Base-by-base conservation (phyloP, 179 eudicot genomes). In the Sideroxylon spinosum region DNA sequence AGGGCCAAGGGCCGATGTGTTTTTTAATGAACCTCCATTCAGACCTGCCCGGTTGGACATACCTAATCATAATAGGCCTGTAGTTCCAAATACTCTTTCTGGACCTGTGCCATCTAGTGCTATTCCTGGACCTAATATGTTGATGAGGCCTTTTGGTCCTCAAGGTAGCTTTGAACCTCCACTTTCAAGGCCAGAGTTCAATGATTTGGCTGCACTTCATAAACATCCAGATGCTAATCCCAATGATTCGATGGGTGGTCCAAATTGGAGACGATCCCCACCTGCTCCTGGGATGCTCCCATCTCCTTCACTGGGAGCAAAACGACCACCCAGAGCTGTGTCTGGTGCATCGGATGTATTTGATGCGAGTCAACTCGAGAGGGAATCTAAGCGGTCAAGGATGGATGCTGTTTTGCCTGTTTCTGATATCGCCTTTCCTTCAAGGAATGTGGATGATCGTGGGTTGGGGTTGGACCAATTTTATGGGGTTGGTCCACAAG, bases 311-410 rank as follows among this genome's bases (percentile, higher is more conserved):
- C 81, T 57, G 50, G 82, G 79, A 48, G 57, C 70, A 26, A 81
- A 82, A 65, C 75, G 84, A 83, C 79, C 82, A 52, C 57, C 62
- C 52, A 88, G 86, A 80, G 84, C 87, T 70, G 76, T 68, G 52
- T 71, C 87, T 49, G 89, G 87, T 82, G 85, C 90, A 28, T 94
- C 95, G 98, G 97, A 94, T 86, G 93, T 87, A 67, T 85, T 83
- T 82, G 97, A 92, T 83, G 87, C 92, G 57, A 86, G 78, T 80
- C 97, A 85, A 81, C 78, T 84, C 75, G 88, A 86, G 32, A 91
- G 97, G 80, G 98, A 96, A 26, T 73, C 88, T 61, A 96, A 96
- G 80, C 84, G 98, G 81, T 81, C 92, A 71, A 91, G 97, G 86
- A 70, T 83, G 68, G 94, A 88, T 72, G 87, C 82, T 67, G 50